Conservation (phyloP, 192 early-diverging fungal species). For the Rhizophagus prolifer region DNA sequence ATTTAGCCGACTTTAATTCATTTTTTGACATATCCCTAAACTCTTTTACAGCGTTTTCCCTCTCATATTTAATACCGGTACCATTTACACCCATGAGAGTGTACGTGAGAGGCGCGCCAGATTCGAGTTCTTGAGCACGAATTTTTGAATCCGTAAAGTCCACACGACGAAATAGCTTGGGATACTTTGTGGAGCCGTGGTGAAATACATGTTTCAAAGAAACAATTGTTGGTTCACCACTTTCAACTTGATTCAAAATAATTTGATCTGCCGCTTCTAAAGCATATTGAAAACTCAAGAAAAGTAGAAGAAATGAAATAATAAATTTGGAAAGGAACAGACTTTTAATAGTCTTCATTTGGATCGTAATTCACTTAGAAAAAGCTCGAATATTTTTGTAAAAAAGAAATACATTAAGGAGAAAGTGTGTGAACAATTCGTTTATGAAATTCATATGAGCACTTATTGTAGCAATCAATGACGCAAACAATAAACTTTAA, state of each 20-base stretch:
- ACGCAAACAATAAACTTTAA: no score
- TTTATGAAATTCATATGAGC: no score
- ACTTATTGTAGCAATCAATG: no score
- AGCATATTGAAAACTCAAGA: background rate
- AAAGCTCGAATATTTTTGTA: no score
- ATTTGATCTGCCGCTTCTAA: background rate
- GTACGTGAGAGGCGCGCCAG: conserved; percentile 31
- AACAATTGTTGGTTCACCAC: conserved; percentile 1
- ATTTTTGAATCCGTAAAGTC: conserved; percentile 28
- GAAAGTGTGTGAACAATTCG: no score
- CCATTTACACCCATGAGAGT: conserved; percentile 29
- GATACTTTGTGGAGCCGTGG: conserved; percentile 35
- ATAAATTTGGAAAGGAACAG: background rate
- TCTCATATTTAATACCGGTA: conserved; percentile 25
- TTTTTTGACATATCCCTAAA: conserved; percentile 28
- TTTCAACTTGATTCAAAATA: background rate
- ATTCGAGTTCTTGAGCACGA: conserved; percentile 14
- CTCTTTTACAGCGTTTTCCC: conserved; percentile 33
- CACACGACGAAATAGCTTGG: conserved; percentile 34
- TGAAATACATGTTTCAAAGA: conserved; percentile 43
- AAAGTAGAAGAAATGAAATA: background rate
- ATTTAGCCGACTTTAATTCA: conserved; percentile 29
- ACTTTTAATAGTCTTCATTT: background rate
- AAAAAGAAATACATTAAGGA: no score
- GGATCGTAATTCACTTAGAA: background rate